phyloP scores from a whole-genome alignment of 345 rosid genomes.

The Heritiera littoralis region DNA sequence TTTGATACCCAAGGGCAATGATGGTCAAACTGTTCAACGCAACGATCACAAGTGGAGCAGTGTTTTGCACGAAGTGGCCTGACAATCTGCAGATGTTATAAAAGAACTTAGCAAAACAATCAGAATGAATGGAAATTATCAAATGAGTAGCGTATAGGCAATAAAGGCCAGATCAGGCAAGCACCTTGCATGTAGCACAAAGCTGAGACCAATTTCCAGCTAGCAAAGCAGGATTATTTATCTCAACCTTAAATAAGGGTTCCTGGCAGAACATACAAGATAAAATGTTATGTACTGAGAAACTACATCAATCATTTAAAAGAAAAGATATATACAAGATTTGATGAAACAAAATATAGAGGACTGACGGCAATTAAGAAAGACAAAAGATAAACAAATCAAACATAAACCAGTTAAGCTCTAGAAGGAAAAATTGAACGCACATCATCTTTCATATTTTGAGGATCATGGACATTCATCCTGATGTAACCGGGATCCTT shows the following conservation, averaged over 20 bases:
- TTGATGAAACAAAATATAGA: neutral
- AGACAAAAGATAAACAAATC: neutral
- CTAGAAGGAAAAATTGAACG: conserved; percentile 22
- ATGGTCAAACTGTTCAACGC: conserved; percentile 99
- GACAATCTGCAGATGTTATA: conserved; percentile 59
- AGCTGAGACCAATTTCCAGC: conserved; percentile 99
- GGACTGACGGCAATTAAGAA: neutral
- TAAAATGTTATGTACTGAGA: neutral
- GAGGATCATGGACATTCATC: conserved; percentile 77
- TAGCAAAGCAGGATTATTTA: conserved; percentile 87
- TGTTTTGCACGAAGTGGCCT: conserved; percentile 98
- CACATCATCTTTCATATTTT: conserved; percentile 91
- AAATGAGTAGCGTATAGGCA: neutral
- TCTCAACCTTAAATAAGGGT: conserved; percentile 86
- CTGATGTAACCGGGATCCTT: conserved; percentile 94
- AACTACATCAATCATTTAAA: neutral
- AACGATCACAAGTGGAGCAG: conserved; percentile 90
- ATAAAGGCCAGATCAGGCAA: conserved; percentile 12
- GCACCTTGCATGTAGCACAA: conserved; percentile 97
- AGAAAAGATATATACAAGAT: neutral
- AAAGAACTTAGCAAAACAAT: conserved; percentile 23
- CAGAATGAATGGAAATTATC: conserved; percentile 9
- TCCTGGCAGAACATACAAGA: conserved; percentile 13
- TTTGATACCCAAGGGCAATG: conserved; percentile 99
- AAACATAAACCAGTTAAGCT: conserved; percentile 2